Percentiles rank a stretch among this genome's conserved stretches.
phyloP scores from a whole-genome alignment of 768 basidiomycete genomes.

The Mycena vulgaris region DNA sequence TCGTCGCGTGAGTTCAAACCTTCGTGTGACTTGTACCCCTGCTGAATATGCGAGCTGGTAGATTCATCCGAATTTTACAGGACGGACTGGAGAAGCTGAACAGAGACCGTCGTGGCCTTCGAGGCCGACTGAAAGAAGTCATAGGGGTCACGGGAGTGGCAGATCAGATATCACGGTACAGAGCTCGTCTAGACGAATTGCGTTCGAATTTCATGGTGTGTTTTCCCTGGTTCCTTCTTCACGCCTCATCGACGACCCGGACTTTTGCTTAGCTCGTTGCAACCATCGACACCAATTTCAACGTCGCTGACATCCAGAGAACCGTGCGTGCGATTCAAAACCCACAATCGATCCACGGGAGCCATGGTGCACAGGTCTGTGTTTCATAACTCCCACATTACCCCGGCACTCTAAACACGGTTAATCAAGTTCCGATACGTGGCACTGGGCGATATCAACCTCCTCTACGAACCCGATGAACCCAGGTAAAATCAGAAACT shows the following conservation, averaged over 20 bases:
- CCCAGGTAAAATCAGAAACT: too few relatives aligned
- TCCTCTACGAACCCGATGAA: slow-evolving; percentile 24
- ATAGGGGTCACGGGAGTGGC: too few relatives aligned
- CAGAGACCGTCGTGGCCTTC: too few relatives aligned
- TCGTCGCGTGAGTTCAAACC: too few relatives aligned
- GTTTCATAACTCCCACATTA: too few relatives aligned
- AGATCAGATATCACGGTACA: slow-evolving; percentile 3
- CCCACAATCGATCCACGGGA: too few relatives aligned
- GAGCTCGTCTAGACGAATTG: neutral
- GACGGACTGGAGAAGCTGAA: too few relatives aligned
- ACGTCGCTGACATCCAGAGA: neutral
- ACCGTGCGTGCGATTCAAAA: neutral
- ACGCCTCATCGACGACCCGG: neutral
- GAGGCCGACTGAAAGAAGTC: too few relatives aligned
- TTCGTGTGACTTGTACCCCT: too few relatives aligned
- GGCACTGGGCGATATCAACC: slow-evolving; percentile 27
- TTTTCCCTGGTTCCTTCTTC: neutral
- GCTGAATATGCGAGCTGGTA: too few relatives aligned
- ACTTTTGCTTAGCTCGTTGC: neutral
- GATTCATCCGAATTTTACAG: too few relatives aligned
- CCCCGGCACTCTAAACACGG: too few relatives aligned
- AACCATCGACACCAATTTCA: neutral
- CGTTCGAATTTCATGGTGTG: slow-evolving; percentile 10
- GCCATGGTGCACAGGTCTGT: neutral
- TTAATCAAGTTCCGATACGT: slow-evolving; percentile 11